Evolutionary conservation across 2,329 filamentous ascomycete species (phyloP).

Genomic region (Epichloe gansuensis): DNA sequence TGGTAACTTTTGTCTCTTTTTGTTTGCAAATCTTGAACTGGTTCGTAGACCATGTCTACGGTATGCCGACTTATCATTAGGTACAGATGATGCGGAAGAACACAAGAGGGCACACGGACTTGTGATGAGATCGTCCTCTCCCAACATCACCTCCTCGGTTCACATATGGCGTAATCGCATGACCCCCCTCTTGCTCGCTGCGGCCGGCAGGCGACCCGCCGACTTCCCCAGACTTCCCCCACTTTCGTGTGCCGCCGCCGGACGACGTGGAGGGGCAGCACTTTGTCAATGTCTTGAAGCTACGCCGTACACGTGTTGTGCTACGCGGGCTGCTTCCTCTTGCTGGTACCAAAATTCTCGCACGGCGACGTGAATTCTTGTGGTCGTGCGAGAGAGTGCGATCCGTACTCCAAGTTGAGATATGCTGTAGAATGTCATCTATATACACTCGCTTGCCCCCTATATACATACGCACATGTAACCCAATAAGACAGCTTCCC

Average conservation of each 20-base stretch:
- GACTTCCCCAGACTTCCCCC: not conserved
- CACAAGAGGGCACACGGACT: no score
- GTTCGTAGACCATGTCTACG: no score
- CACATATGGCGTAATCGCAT: conserved; percentile 4
- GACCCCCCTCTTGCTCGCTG: not conserved
- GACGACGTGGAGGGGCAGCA: not conserved
- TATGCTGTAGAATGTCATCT: not conserved
- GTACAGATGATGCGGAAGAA: no score
- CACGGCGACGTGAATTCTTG: no score
- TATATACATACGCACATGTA: conserved; percentile 1
- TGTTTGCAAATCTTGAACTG: no score
- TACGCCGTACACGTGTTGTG: no score
- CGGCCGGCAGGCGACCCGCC: not conserved
- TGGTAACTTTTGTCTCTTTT: no score
- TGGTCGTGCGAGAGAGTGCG: no score
- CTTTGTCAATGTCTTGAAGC: not conserved
- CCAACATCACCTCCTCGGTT: not conserved
- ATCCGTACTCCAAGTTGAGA: not conserved
- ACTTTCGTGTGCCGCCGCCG: not conserved
- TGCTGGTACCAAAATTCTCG: no score
- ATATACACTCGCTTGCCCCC: not conserved
- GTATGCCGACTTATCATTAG: no score
- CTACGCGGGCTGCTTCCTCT: no score
- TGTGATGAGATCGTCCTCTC: not conserved
- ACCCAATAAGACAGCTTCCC: not conserved